These are phyloP conservation scores for Porcisia hertigi DNA, from an alignment of 208 protist genomes.

Conservation along the genomic window DNA sequence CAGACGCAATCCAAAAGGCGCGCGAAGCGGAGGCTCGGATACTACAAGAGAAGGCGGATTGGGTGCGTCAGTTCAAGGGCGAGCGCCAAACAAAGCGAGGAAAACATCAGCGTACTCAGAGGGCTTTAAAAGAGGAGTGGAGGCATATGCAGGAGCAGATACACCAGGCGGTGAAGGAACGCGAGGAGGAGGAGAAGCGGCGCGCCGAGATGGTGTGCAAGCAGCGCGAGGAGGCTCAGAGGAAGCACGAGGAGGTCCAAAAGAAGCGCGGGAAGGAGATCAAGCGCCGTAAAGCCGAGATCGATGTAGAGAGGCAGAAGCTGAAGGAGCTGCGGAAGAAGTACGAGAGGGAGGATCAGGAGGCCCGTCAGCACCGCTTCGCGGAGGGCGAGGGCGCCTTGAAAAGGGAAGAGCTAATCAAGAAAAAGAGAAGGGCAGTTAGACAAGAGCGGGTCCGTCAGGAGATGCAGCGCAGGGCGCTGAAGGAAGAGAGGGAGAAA, in stretches of 20 bases:
- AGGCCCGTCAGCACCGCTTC: conserved; percentile 29
- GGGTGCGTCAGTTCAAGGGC: conserved; percentile 31
- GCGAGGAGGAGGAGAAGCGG: conserved; percentile 41
- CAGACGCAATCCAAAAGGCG: conserved; percentile 23
- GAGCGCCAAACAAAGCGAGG: conserved; percentile 34
- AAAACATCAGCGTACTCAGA: conserved; percentile 15
- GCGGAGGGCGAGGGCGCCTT: conserved; percentile 30
- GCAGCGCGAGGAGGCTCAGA: conserved; percentile 34
- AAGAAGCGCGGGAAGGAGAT: conserved; percentile 43
- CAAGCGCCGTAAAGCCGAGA: conserved; percentile 34
- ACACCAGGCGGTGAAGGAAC: conserved; percentile 19
- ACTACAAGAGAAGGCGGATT: conserved; percentile 27
- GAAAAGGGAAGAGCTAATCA: conserved; percentile 33
- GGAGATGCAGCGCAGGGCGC: conserved; percentile 43
- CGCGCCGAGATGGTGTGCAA: conserved; percentile 26
- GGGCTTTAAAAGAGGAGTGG: conserved; percentile 20
- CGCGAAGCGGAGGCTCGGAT: conserved; percentile 30
- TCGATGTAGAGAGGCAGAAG: conserved; percentile 33
- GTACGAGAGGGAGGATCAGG: conserved; percentile 38
- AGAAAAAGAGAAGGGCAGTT: conserved; percentile 36
- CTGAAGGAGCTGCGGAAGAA: conserved; percentile 44
- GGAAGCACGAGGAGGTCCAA: conserved; percentile 34
- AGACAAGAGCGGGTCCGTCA: conserved; percentile 40
- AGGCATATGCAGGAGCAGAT: conserved; percentile 17
- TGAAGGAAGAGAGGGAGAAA: conserved; percentile 48